Evolutionary conservation across 305 asterid species (phyloP).

Genomic region (Fraxinus xanthoxyloides): DNA sequence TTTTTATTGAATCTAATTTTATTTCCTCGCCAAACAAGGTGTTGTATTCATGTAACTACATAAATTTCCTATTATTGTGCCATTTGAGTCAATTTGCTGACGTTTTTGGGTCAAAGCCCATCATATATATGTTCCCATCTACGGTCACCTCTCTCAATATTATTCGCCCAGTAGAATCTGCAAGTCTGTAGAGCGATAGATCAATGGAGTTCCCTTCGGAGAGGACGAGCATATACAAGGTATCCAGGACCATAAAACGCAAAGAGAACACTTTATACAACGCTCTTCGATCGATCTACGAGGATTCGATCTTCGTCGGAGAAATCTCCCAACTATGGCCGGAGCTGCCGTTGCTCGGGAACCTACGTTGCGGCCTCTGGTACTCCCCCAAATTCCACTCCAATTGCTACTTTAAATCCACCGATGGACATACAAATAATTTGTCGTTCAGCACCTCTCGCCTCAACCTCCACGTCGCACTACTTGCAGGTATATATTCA

Average conservation of each 20-base stretch:
- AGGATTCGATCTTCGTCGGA: slow-evolving; percentile 86
- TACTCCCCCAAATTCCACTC: slow-evolving; percentile 59
- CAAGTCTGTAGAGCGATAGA: not conserved
- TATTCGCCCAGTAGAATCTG: not conserved
- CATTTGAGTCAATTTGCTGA: not conserved
- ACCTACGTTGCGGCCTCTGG: slow-evolving; percentile 98
- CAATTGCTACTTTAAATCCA: slow-evolving; percentile 89
- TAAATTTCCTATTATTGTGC: not conserved
- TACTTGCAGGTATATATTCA: slow-evolving; percentile 59
- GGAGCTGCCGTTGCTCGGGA: slow-evolving; percentile 76
- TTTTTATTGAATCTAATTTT: no score
- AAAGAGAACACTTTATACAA: slow-evolving; percentile 68
- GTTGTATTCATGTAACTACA: no score
- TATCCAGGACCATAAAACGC: slow-evolving; percentile 69
- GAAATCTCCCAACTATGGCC: slow-evolving; percentile 94
- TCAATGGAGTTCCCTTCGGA: slow-evolving; percentile 16
- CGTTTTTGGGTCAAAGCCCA: not conserved
- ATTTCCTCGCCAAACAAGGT: no score
- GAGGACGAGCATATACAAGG: slow-evolving; percentile 51
- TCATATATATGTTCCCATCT: not conserved
- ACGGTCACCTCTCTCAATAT: not conserved
- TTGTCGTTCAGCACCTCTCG: slow-evolving; percentile 84
- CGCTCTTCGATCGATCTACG: slow-evolving; percentile 88
- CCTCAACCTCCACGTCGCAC: slow-evolving; percentile 89
- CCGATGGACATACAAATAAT: slow-evolving; percentile 96